Evolutionary conservation across 1,284 basidiomycete genomes (phyloP), one percentile per base, ranked within the genome.

Genomic region (Puccinia triticina): DNA sequence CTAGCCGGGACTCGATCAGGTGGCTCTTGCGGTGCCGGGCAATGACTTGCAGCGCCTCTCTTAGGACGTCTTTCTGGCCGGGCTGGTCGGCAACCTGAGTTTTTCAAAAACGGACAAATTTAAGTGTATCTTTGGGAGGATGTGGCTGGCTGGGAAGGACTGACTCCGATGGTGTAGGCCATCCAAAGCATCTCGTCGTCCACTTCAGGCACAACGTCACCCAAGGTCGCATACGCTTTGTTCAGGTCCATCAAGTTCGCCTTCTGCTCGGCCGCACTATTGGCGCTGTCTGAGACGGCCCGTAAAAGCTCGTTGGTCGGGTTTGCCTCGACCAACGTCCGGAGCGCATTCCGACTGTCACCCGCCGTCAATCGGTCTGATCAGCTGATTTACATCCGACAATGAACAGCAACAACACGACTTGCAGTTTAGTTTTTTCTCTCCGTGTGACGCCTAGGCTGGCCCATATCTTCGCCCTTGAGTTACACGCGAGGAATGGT

Each of bases 141-240:
- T 61, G 37, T 34, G 59, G 53, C 14, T 21, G 34, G 48, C 16
- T 34, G 32, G 37, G n/a, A 75, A 4, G 11, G 50, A 67, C 77
- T 71, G 14, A 81, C 79, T 14, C 66, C 79, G 21, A 81, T 55
- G 2, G 48, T 59, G 23, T 81, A 81, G 26, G 79, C 79, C 69
- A 81, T 66, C 69, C 69, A 73, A n/a, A 81, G 69, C 34, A 74
- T 61, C 59, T 81, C 79, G 29, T 81, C 79, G 66, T 81, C 79
- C 3, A 57, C 69, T 72, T 80, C 77, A 61, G 77, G 77, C 18
- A 80, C 48, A 18, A 80, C 67, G 40, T 80, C 77, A 37, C 77
- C 77, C 23, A 80, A 29, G 53, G 67, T 72, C 4, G 77, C 66
- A 59, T 80, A 80, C 14, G 77, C 77, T 59, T 80, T 80, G 37